A percentile compares a stretch with the other conserved stretches of the same genome.
These are phyloP conservation scores for Stemphylium beticola DNA, from an alignment of 2,329 filamentous ascomycete genomes.

Conservation along the genomic window DNA sequence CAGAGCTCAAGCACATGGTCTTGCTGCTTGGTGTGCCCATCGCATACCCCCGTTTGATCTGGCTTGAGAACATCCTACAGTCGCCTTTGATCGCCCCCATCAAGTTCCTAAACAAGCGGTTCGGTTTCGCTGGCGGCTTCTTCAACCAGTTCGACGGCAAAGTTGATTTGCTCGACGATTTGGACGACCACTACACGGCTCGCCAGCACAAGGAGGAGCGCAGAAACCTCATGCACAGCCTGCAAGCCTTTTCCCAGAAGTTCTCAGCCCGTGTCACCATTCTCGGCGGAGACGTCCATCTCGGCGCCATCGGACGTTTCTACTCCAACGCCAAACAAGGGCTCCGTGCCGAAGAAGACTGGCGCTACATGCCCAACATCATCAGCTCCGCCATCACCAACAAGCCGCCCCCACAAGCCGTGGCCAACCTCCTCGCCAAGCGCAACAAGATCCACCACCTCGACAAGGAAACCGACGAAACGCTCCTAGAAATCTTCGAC, in stretches of 20 bases:
- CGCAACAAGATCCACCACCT: conserved; percentile 71
- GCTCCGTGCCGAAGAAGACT: conserved; percentile 63
- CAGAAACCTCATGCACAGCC: conserved; percentile 69
- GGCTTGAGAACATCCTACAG: conserved; percentile 90
- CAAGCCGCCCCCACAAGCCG: conserved; percentile 68
- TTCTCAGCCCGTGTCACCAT: conserved; percentile 66
- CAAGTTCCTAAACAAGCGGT: conserved; percentile 87
- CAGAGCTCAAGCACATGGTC: conserved; percentile 67
- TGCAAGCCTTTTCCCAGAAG: conserved; percentile 65
- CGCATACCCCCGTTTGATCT: conserved; percentile 76
- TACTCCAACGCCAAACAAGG: conserved; percentile 64
- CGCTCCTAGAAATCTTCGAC: conserved; percentile 67
- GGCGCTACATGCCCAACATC: conserved; percentile 69
- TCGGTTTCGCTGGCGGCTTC: conserved; percentile 81
- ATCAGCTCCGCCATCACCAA: conserved; percentile 71
- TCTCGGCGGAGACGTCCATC: conserved; percentile 68
- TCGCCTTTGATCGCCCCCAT: conserved; percentile 88
- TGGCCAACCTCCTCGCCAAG: conserved; percentile 68
- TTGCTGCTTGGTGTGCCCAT: conserved; percentile 76
- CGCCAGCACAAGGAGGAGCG: conserved; percentile 90
- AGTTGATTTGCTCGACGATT: conserved; percentile 68
- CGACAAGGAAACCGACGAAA: conserved; percentile 68
- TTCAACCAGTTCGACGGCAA: conserved; percentile 93
- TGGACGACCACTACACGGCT: conserved; percentile 82
- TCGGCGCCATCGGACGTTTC: conserved; percentile 68